A percentile compares a stretch with the other conserved stretches of the same genome.
Evolutionary conservation across 2,329 filamentous ascomycete species (phyloP).

Genomic region (Talaromyces sp.): DNA sequence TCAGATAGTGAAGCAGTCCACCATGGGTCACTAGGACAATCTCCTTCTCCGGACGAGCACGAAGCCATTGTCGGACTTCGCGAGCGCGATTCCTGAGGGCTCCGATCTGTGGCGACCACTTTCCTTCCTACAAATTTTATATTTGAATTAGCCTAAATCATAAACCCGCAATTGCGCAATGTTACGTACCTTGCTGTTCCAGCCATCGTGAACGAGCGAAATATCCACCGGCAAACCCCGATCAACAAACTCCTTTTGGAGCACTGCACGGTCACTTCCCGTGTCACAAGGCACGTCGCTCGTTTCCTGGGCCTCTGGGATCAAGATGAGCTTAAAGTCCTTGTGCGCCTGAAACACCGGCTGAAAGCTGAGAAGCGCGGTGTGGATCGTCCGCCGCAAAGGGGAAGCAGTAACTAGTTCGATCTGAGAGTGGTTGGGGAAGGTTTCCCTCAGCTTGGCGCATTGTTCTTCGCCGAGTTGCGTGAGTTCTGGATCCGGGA

Average conservation of each 20-base stretch:
- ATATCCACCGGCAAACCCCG: slow-evolving; percentile 57
- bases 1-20: slow-evolving; percentile 78
- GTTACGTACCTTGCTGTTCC: slow-evolving; percentile 61
- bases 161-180: too few species aligned
- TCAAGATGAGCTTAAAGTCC: slow-evolving; percentile 53
- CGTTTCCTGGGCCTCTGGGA: slow-evolving; percentile 76
- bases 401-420: slow-evolving; percentile 73
- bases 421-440: slow-evolving; percentile 61
- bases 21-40: slow-evolving; percentile 77
- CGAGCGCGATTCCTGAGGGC: slow-evolving; percentile 58
- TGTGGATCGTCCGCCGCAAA: slow-evolving; percentile 74
- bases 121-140: slow-evolving; percentile 25
- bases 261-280: slow-evolving; percentile 53
- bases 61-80: slow-evolving; percentile 56
- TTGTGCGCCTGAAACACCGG: slow-evolving; percentile 44
- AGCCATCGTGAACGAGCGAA: slow-evolving; percentile 55
- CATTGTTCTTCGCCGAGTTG: slow-evolving; percentile 72
- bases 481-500: slow-evolving; percentile 76
- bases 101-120: slow-evolving; percentile 40
- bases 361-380: slow-evolving; percentile 65
- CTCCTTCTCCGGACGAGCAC: slow-evolving; percentile 52
- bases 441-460: slow-evolving; percentile 53
- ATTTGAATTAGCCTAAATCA: background rate
- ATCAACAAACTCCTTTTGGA: slow-evolving; percentile 57
- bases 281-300: slow-evolving; percentile 70